These are phyloP conservation scores for Magnolia changhungtana DNA, from an alignment of 164 flowering plant genomes.

Conservation along the genomic window DNA sequence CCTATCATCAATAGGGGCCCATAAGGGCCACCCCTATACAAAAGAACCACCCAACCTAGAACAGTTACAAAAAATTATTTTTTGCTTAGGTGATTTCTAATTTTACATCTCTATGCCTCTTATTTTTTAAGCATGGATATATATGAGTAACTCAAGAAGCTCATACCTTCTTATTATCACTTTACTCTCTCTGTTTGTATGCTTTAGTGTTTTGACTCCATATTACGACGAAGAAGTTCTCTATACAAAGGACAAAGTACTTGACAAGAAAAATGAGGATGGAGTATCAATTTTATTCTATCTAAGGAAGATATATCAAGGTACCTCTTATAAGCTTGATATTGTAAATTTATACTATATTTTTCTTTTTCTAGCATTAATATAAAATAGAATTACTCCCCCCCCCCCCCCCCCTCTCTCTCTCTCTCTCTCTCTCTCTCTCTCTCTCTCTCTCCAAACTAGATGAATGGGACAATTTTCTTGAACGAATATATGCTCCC, in stretches of 20 bases:
- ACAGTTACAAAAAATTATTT: too few relatives aligned
- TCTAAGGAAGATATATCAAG: conserved; percentile 89
- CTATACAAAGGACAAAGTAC: conserved; percentile 77
- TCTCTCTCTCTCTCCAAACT: conserved; percentile 12
- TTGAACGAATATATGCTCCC: conserved; percentile 42
- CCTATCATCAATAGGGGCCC: too few relatives aligned
- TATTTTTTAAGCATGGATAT: neutral
- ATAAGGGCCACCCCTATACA: too few relatives aligned
- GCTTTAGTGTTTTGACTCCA: conserved; percentile 80
- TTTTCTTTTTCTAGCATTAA: neutral
- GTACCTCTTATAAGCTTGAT: conserved; percentile 24
- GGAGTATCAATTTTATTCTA: conserved; percentile 88
- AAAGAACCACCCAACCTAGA: too few relatives aligned
- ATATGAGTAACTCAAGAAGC: neutral
- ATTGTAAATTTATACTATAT: neutral
- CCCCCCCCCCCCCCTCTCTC: too few relatives aligned
- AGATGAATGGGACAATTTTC: conserved; percentile 88
- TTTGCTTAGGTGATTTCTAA: too few relatives aligned
- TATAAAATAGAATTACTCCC: conserved; percentile 8
- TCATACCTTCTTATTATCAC: neutral
- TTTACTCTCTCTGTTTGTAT: neutral
- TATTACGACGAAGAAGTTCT: conserved; percentile 90
- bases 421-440: too few relatives aligned
- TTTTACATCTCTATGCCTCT: too few relatives aligned
- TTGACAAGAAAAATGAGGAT: conserved; percentile 86